Percentiles rank a stretch among this genome's conserved stretches.
These are phyloP conservation scores for Amphichorda felina DNA, from an alignment of 2,329 filamentous ascomycete species.

Conservation along the genomic window DNA sequence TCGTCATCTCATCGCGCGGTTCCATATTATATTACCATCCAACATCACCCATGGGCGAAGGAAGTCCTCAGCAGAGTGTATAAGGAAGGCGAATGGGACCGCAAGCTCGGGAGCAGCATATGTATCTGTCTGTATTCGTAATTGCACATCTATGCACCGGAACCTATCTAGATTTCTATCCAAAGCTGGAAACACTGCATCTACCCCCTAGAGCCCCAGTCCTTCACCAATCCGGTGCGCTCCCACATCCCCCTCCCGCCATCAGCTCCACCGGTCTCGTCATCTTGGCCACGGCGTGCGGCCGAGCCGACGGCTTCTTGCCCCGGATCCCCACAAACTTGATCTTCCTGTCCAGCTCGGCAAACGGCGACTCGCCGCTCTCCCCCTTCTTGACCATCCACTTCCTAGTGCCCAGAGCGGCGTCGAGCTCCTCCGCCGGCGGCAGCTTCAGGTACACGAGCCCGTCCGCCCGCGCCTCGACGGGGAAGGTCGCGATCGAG, in stretches of 20 bases:
- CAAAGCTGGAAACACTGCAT: not conserved
- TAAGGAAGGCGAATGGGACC: no score
- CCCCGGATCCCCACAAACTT: constrained; percentile 29
- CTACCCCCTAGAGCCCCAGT: not conserved
- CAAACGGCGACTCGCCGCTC: constrained; percentile 24
- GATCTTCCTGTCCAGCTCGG: constrained; percentile 33
- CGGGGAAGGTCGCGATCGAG: constrained; percentile 72
- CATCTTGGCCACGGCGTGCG: constrained; percentile 18
- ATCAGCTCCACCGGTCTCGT: constrained; percentile 24
- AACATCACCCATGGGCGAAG: no score
- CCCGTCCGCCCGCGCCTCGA: constrained; percentile 61
- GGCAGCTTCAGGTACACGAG: constrained; percentile 73
- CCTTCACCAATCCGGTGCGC: constrained; percentile 33
- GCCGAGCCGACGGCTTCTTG: constrained; percentile 25
- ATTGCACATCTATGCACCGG: no score
- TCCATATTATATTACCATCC: no score
- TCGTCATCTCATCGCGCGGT: no score
- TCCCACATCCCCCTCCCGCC: constrained; percentile 23
- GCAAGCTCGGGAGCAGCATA: no score
- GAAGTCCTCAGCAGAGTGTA: no score
- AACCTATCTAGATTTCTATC: no score
- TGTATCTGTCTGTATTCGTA: no score
- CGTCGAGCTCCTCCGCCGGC: constrained; percentile 69
- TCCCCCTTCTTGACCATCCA: constrained; percentile 73
- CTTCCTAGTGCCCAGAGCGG: constrained; percentile 61